A percentile compares a stretch with the other conserved stretches of the same genome.
Conservation (phyloP, 768 basidiomycete species). For the Nidularia sp. region DNA sequence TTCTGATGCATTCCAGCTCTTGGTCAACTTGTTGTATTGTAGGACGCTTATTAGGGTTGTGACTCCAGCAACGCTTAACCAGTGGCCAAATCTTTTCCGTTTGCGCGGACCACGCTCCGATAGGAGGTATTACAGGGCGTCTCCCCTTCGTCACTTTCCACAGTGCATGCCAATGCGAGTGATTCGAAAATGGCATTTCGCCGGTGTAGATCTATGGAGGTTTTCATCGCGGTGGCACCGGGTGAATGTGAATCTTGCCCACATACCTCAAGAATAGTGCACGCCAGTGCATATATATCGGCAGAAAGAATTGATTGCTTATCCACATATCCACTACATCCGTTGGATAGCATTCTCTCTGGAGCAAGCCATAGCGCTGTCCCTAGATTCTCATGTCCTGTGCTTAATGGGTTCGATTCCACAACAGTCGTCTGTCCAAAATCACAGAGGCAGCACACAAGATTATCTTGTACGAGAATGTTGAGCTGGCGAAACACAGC, state of each 20-base stretch:
- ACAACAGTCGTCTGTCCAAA: constrained; percentile 15
- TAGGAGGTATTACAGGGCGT: constrained; percentile 8
- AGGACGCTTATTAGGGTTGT: no score
- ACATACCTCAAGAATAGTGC: constrained; percentile 14
- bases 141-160: constrained; percentile 4
- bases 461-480: constrained; percentile 11
- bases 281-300: constrained; percentile 15
- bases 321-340: neutral
- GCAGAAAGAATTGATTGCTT: constrained; percentile 1
- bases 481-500: constrained; percentile 7
- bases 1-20: no score
- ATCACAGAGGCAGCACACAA: constrained; percentile 14
- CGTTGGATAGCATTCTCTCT: constrained; percentile 6
- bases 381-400: constrained; percentile 5
- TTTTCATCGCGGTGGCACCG: neutral
- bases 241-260: neutral
- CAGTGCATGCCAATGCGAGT: constrained; percentile 1
- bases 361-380: constrained; percentile 14
- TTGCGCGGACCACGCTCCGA: constrained; percentile 7
- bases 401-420: constrained; percentile 12
- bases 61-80: constrained; percentile 8
- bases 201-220: constrained; percentile 8
- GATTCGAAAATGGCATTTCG: constrained; percentile 3
- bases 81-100: constrained; percentile 11
- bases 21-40: no score